A percentile compares a stretch with the other conserved stretches of the same genome.
Conservation (phyloP, 176 grass and related monocot species). For the Triticum dicoccoides region DNA sequence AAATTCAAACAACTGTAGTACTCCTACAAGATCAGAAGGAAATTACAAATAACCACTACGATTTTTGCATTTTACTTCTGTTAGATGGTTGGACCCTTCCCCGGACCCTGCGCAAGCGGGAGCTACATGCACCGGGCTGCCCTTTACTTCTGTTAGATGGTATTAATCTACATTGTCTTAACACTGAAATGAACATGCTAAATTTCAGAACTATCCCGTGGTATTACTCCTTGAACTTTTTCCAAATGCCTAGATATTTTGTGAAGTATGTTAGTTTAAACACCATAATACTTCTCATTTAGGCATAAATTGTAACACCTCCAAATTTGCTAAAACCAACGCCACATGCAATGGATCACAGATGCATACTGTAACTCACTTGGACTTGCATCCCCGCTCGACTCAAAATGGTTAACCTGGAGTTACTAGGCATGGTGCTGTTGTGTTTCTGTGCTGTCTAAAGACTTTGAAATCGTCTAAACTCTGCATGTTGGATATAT, state of each 20-base stretch:
- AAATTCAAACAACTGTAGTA: neutral
- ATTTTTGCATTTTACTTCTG: neutral
- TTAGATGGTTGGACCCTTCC: neutral
- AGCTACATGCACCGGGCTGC: too few relatives aligned
- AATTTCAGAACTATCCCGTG: neutral
- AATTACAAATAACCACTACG: neutral
- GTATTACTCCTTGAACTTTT: neutral
- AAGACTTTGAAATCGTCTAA: neutral
- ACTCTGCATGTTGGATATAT: neutral
- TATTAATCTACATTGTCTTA: neutral
- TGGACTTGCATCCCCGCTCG: neutral
- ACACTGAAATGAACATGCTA: neutral
- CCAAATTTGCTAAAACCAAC: neutral
- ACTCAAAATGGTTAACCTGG: neutral
- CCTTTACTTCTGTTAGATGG: neutral
- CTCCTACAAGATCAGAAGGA: neutral
- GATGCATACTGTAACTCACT: neutral
- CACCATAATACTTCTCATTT: neutral
- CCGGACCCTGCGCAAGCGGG: too few relatives aligned
- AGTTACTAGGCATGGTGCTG: neutral
- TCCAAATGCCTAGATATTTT: neutral
- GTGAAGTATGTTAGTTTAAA: neutral
- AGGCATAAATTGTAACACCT: neutral
- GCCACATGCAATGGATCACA: neutral
- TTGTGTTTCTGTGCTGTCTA: neutral